Evolutionary conservation across 129 eudicot genomes (phyloP), one percentile per base, ranked within the genome.

Genomic region (Daucus carota): DNA sequence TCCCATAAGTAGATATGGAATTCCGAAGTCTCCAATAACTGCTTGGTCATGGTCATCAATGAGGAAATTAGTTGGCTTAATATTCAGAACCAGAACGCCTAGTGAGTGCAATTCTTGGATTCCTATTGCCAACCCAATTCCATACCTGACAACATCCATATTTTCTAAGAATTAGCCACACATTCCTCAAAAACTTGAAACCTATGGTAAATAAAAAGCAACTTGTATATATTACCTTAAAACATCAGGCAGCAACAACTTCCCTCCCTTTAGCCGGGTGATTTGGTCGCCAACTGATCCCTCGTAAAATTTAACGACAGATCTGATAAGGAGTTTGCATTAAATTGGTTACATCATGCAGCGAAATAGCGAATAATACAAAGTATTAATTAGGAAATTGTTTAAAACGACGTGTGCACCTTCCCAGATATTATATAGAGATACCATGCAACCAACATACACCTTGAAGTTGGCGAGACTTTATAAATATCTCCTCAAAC

Each of bases 361-460:
- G 20, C n/a, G 5, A 11, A 38, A 45, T 15, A n/a, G n/a, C n/a
- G n/a, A n/a, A n/a, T n/a, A 15, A 68, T 29, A 62, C 10, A 41
- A 71, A 69, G 44, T n/a, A 45, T 36, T 50, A 24, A 75, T 40
- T 31, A 15, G 62, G 40, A 78, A 46, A 13, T 47, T 16, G 44
- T 62, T 7, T 11, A 46, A 77, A 66, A 71, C 41, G 40, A 73
- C 47, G 33, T 69, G 20, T 78, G 11, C 59, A 93, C 98, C 95
- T 93, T 88, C 48, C 86, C 88, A 68, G 92, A 54, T 74, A 93
- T 24, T 31, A 87, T n/a, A n/a, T 63, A 20, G 96, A 85, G 84
- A 88, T 76, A 33, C 98, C 98, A 75, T 90, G 98, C 86, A 93
- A 72, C 98, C 95, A 90, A 77, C 98, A 93, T 75, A 88, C 89